phyloP scores from a whole-genome alignment of 1,139 yeast species.

The Candida tetrigidarum region DNA sequence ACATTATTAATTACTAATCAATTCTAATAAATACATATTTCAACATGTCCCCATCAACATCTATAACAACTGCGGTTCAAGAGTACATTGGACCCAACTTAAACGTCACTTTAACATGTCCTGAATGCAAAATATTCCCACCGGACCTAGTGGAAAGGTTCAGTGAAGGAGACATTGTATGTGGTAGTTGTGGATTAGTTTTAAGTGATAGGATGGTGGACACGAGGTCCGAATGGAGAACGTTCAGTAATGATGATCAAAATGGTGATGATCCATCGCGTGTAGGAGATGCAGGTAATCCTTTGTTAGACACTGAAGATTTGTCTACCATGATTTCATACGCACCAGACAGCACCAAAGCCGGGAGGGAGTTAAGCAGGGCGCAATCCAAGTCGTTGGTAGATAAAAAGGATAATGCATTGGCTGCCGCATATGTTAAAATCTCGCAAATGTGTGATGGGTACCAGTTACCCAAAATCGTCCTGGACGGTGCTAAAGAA shows the following conservation, averaged over 20 bases:
- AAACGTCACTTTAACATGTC: slow-evolving; percentile 90
- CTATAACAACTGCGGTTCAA: slow-evolving; percentile 17
- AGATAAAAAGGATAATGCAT: slow-evolving; percentile 85
- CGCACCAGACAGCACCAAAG: slow-evolving; percentile 74
- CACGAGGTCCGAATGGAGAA: slow-evolving; percentile 98
- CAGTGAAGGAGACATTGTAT: slow-evolving; percentile 96
- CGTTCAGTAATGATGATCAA: slow-evolving; percentile 95
- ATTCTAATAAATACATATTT: background rate
- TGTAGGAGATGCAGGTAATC: slow-evolving; percentile 99
- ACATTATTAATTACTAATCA: background rate
- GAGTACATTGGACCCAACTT: slow-evolving; percentile 68
- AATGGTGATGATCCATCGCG: slow-evolving; percentile 99
- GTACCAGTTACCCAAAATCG: slow-evolving; percentile 90
- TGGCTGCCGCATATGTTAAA: slow-evolving; percentile 88
- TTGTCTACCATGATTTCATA: slow-evolving; percentile 91
- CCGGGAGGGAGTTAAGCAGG: slow-evolving; percentile 85
- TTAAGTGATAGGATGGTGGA: slow-evolving; percentile 92
- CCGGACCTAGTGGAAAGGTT: slow-evolving; percentile 95
- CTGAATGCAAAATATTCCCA: slow-evolving; percentile 94
- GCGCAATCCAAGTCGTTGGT: slow-evolving; percentile 87
- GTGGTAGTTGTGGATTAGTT: slow-evolving; percentile 96
- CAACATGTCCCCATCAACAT: slow-evolving; percentile 14
- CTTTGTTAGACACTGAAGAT: slow-evolving; percentile 88
- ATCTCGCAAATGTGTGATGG: slow-evolving; percentile 98
- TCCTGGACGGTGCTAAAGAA: slow-evolving; percentile 97